Percentiles rank a stretch among this genome's conserved stretches.
phyloP scores from a whole-genome alignment of 192 early-diverging fungal species.

The Entrophospora sp. region DNA sequence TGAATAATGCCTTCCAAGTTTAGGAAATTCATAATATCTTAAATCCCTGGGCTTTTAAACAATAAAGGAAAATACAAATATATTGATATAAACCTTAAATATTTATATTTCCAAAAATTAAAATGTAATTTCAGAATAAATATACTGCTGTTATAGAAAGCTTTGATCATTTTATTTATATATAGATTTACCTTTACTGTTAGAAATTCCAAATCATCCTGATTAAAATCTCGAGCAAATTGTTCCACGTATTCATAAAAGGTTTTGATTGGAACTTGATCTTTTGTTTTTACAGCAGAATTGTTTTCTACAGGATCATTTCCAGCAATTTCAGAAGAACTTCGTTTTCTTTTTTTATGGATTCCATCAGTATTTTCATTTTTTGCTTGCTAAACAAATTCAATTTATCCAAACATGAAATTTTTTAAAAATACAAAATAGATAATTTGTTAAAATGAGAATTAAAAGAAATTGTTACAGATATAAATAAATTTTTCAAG shows the following conservation, averaged over 20 bases:
- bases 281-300: background rate
- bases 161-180: background rate
- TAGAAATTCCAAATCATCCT: slow-evolving; percentile 70
- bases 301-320: background rate
- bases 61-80: background rate
- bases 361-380: too few species aligned
- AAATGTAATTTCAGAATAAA: too few species aligned
- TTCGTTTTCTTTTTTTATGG: slow-evolving; percentile 14
- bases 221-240: slow-evolving; percentile 69
- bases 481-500: too few species aligned
- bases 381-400: too few species aligned
- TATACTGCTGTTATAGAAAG: too few species aligned
- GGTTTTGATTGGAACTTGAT: slow-evolving; percentile 74
- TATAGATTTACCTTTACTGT: slow-evolving; percentile 39
- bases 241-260: slow-evolving; percentile 82
- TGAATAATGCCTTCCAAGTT: slow-evolving; percentile 67
- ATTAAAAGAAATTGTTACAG: too few species aligned
- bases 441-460: too few species aligned
- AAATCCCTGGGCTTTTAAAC: background rate
- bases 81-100: slow-evolving; percentile 5
- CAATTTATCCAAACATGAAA: too few species aligned
- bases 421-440: too few species aligned
- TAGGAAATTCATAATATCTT: slow-evolving; percentile 64
- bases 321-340: background rate
- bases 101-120: too few species aligned